Evolutionary conservation across 129 eudicot genomes (phyloP), one percentile per base, ranked within the genome.

Genomic region (Oenanthe sinensis): DNA sequence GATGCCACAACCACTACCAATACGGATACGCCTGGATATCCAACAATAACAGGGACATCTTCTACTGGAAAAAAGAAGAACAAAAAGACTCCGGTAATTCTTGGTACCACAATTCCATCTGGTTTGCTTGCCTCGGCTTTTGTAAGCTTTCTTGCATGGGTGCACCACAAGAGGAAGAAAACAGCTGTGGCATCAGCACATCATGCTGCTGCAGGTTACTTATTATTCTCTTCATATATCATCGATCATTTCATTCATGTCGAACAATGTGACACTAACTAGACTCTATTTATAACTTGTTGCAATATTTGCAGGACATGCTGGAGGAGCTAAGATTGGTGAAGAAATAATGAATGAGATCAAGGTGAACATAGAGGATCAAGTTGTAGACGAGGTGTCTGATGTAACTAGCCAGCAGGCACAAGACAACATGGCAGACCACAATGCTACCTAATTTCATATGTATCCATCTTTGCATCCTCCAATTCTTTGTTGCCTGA

Each of bases 71-170:
- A 17, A 17, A 69, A 69, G 47, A 69, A 69, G 6, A 69, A 69
- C 44, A 33, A 33, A 33, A 37, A 69, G 24, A 36, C 42, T 69
- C 74, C 74, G 0, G 24, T 69, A 17, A 69, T 69, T 69, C 44
- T 69, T 30, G 74, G 74, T 16, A 69, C 74, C 74, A 69, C 74
- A 69, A 69, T 69, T 17, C 74, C 74, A 16, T 69, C 74, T 33
- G 74, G 44, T 16, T 69, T 69, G 40, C 74, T 69, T 69, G 74
- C 10, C 74, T 69, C 74, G 2, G 74, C 74, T 16, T 37, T 69
- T 6, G 26, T 37, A 37, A 14, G 45, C 43, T 33, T 69, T 69
- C 39, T 37, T 6, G 74, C 47, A 69, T 69, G 74, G 74, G 19
- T 69, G 44, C 74, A 16, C 44, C 74, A 37, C 74, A 36, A 37